These are phyloP conservation scores for Auriscalpium microsporum DNA, from an alignment of 768 basidiomycete species.

Conservation along the genomic window DNA sequence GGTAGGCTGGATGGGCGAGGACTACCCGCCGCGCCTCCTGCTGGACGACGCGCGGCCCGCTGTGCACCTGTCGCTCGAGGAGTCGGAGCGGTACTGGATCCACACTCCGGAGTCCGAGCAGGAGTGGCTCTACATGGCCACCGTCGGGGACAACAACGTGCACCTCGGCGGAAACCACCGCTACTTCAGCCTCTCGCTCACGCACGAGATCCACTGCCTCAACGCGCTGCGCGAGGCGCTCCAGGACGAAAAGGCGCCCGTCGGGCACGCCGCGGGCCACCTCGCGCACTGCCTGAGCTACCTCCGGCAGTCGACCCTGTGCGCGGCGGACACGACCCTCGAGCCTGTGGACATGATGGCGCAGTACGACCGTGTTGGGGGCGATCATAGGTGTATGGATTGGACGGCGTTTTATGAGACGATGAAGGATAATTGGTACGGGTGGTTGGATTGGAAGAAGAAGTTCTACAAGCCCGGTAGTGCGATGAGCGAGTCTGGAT, in stretches of 20 bases:
- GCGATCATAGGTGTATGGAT: slow-evolving; percentile 24
- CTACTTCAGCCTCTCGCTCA: slow-evolving; percentile 29
- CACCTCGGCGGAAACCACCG: slow-evolving; percentile 26
- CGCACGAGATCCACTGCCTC: slow-evolving; percentile 43
- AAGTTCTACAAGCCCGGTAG: too few relatives aligned
- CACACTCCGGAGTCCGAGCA: not conserved
- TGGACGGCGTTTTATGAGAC: slow-evolving; percentile 21
- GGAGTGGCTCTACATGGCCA: not conserved
- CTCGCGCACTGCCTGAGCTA: slow-evolving; percentile 31
- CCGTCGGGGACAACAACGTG: slow-evolving; percentile 12
- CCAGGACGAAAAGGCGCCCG: slow-evolving; percentile 15
- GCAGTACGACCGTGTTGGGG: slow-evolving; percentile 22
- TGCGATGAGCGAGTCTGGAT: too few relatives aligned
- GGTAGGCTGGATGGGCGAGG: not conserved
- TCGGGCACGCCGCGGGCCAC: slow-evolving; percentile 14
- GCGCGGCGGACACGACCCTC: slow-evolving; percentile 29
- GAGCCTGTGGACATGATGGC: slow-evolving; percentile 20
- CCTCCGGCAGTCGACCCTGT: slow-evolving; percentile 28
- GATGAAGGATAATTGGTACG: not conserved
- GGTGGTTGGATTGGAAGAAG: slow-evolving; percentile 4
- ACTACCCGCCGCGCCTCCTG: not conserved
- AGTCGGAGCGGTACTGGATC: not conserved
- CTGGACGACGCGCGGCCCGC: not conserved
- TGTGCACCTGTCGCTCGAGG: not conserved
- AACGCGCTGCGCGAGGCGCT: slow-evolving; percentile 22